A percentile compares a stretch with the other conserved stretches of the same genome.
These are phyloP conservation scores for Brassica hybrid DNA, from an alignment of 441 rosid genomes.

Conservation along the genomic window DNA sequence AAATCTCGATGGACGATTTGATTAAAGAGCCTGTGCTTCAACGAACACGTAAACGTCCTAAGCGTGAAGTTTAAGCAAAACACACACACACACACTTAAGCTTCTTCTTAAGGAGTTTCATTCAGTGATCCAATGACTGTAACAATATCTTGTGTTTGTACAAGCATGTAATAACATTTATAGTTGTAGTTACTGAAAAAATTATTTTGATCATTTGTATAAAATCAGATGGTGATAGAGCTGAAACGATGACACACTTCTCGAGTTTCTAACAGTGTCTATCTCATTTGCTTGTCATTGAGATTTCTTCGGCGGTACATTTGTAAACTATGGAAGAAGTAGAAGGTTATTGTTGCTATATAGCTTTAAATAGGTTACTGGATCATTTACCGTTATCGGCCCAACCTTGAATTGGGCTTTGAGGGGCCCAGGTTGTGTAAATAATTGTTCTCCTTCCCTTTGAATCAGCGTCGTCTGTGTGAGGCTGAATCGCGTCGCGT, in stretches of 20 bases:
- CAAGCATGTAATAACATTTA: constrained; percentile 23
- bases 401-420: constrained; percentile 1
- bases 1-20: constrained; percentile 50
- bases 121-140: neutral
- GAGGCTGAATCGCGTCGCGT: constrained; percentile 37
- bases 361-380: neutral
- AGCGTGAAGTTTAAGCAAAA: constrained; percentile 54
- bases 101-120: constrained; percentile 25
- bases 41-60: constrained; percentile 74
- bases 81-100: neutral
- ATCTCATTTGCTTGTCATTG: neutral
- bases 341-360: constrained; percentile 3
- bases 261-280: neutral
- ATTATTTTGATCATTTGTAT: constrained; percentile 5
- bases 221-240: constrained; percentile 7
- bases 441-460: constrained; percentile 14
- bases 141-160: constrained; percentile 19
- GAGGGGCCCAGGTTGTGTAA: constrained; percentile 19
- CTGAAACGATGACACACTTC: neutral
- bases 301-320: constrained; percentile 16
- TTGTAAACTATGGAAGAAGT: constrained; percentile 5
- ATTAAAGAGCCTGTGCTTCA: constrained; percentile 56
- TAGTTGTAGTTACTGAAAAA: constrained; percentile 21
- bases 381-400: neutral
- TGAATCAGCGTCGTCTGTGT: constrained; percentile 22